Percentiles rank a stretch among this genome's conserved stretches.
phyloP scores from a whole-genome alignment of 768 basidiomycete genomes.

The Pleurotus ostreatus region DNA sequence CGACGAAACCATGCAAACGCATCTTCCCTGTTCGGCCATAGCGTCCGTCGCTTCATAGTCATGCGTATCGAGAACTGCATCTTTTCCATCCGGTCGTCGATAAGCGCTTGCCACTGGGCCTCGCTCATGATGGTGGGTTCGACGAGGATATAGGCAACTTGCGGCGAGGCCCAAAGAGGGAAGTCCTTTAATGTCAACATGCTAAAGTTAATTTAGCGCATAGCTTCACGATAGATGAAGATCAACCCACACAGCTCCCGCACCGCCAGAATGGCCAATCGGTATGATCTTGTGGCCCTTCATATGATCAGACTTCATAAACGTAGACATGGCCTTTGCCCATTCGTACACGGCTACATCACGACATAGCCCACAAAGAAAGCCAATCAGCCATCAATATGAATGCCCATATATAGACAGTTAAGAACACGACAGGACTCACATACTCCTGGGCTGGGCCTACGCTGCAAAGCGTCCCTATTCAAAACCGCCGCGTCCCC shows the following conservation, averaged over 20 bases:
- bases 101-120: conserved; percentile 29
- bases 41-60: not conserved
- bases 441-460: conserved; percentile 33
- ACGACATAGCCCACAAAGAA: not conserved
- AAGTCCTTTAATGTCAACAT: conserved; percentile 33
- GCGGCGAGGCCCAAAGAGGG: conserved; percentile 21
- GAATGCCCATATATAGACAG: not conserved
- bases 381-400: too few species aligned
- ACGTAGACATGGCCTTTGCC: conserved; percentile 29
- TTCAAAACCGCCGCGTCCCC: conserved; percentile 48
- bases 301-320: conserved; percentile 27
- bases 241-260: conserved; percentile 30
- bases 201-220: conserved; percentile 8
- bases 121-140: conserved; percentile 40
- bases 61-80: not conserved
- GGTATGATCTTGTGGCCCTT: conserved; percentile 32
- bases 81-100: conserved; percentile 8
- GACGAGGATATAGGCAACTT: conserved; percentile 35
- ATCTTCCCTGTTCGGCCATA: conserved; percentile 1
- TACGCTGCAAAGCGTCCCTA: conserved; percentile 22
- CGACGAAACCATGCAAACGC: conserved; percentile 3
- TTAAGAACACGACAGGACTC: conserved; percentile 14
- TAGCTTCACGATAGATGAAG: not conserved
- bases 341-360: conserved; percentile 30
- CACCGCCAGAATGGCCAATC: conserved; percentile 41